These are phyloP conservation scores for Neonectria hederae DNA, from an alignment of 2,329 filamentous ascomycete species.

Conservation along the genomic window DNA sequence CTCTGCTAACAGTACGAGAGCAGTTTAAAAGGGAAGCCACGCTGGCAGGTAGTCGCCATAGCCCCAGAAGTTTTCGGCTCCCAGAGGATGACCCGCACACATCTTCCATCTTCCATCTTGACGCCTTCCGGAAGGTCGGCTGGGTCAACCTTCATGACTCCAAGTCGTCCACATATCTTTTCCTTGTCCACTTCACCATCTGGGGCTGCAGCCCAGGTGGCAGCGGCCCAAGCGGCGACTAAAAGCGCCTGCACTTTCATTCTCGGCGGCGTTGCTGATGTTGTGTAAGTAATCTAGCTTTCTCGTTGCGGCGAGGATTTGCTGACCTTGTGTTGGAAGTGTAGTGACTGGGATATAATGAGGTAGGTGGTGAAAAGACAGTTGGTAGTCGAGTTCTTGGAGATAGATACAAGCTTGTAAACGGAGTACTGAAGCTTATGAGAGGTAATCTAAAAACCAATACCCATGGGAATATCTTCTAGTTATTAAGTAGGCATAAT, in stretches of 20 bases:
- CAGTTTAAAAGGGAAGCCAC: not conserved
- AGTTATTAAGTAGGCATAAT: too few relatives aligned
- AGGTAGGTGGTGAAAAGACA: too few relatives aligned
- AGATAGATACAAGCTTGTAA: too few relatives aligned
- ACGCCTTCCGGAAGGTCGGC: too few relatives aligned
- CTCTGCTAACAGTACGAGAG: not conserved
- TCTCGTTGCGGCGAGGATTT: not conserved
- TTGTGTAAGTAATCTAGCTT: not conserved
- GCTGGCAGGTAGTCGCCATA: not conserved
- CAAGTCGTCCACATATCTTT: not conserved
- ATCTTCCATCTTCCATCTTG: not conserved
- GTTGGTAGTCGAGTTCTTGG: too few relatives aligned
- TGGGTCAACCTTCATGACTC: not conserved
- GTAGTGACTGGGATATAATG: not conserved
- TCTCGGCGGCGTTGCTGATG: not conserved
- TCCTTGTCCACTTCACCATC: not conserved
- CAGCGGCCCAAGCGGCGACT: not conserved
- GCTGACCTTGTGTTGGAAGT: not conserved
- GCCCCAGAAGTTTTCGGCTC: not conserved
- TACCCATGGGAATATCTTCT: too few relatives aligned
- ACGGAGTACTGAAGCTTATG: too few relatives aligned
- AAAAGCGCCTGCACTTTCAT: not conserved
- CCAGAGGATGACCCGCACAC: not conserved
- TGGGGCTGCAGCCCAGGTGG: not conserved
- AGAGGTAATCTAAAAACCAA: too few relatives aligned